Base-by-base conservation (phyloP, 2,329 filamentous ascomycete genomes). In the Phyllosticta citrichinensis region DNA sequence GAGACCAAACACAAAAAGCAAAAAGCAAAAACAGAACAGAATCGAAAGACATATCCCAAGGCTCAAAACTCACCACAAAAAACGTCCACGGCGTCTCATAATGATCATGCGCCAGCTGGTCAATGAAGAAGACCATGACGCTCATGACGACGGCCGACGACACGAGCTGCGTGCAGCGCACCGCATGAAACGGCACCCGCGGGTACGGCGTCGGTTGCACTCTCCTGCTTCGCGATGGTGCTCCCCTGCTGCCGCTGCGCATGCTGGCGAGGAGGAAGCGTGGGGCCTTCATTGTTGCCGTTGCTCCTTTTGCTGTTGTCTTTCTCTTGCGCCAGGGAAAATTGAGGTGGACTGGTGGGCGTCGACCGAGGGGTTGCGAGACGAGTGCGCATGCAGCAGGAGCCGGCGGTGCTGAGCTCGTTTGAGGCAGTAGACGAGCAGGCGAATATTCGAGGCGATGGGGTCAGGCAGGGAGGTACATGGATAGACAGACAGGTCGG, bases 71-170 rank as follows among this genome's bases (percentile, higher is more conserved):
- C 76, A 85, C 82, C 63, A 84, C 71, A 19, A 85, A 75, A 67
- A 85, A 85, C 2, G 82, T 82, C 79, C 81, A 85, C 0, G 83
- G 83, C 3, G 82, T 72, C 54, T 74, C 76, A 70, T 78, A 82
- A 56, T 77, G 70, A 63, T 81, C 80, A 53, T 75, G 73, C 20
- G 75, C 75, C 22, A 85, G 75, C 64, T 83, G 79, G 64, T 75
- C 79, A 64, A 81, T 77, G 70, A 85, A 85, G 64, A 79, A 81
- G 62, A 73, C 73, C 70, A 84, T 77, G 57, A 85, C 81, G 30
- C 73, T 74, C 4, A 76, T 77, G 60, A 84, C 81, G 20, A 84
- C 73, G 51, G 80, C 59, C 55, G 74, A 74, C 4, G 76, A 74
- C 4, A 77, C 54, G 11, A 79, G 68, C 65, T 80, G 77, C 17